These are phyloP conservation scores for Tulasnella calospora DNA, from an alignment of 768 basidiomycete species.

Conservation along the genomic window DNA sequence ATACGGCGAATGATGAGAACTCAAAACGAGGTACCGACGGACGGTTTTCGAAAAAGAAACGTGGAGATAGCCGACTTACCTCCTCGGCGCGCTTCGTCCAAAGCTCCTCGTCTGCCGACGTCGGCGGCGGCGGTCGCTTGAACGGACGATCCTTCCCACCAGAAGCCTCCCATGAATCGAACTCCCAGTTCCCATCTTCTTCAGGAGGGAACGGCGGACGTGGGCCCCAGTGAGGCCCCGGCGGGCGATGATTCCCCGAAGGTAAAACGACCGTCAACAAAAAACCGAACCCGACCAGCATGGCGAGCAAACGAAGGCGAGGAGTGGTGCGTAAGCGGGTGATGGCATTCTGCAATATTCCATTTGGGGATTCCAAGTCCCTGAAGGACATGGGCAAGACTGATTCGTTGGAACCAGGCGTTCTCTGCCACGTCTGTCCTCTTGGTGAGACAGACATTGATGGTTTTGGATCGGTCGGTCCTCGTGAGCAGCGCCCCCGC, in stretches of 20 bases:
- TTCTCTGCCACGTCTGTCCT: not conserved
- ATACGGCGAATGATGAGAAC: not conserved
- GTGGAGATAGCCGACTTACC: not conserved
- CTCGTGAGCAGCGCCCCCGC: too few species aligned
- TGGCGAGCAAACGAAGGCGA: not conserved
- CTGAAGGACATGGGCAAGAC: not conserved
- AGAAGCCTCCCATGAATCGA: not conserved
- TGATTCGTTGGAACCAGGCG: not conserved
- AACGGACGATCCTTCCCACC: not conserved
- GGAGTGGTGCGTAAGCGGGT: not conserved
- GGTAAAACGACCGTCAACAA: not conserved
- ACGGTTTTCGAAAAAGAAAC: too few species aligned
- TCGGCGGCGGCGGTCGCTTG: not conserved
- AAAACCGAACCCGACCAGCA: not conserved
- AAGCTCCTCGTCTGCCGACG: not conserved
- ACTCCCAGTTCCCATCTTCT: not conserved
- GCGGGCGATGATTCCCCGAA: slow-evolving; percentile 3
- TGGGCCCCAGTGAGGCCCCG: not conserved
- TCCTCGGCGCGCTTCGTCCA: slow-evolving; percentile 10
- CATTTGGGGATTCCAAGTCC: not conserved
- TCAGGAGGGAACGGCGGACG: not conserved
- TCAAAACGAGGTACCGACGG: not conserved
- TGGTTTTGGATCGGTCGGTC: too few species aligned
- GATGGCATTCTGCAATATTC: not conserved
- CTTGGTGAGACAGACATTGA: not conserved